Evolutionary conservation across 129 eudicot species (phyloP).

Genomic region (Dittrichia graveolens): DNA sequence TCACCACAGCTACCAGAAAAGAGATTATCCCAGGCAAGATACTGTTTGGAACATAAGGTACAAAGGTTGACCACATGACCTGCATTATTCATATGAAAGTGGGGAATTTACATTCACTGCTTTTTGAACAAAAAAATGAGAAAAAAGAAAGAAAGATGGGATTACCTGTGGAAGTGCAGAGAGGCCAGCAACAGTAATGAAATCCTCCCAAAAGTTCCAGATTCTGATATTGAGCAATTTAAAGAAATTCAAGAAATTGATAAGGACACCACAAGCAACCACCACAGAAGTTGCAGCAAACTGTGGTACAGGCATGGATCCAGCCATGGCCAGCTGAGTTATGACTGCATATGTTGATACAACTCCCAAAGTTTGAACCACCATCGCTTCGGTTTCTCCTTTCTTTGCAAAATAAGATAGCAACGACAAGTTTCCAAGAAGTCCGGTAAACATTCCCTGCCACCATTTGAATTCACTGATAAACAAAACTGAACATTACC

Average conservation of each 20-base stretch:
- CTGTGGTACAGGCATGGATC: conserved; percentile 91
- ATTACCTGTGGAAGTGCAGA: conserved; percentile 94
- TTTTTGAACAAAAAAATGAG: background rate
- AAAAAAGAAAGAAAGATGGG: background rate
- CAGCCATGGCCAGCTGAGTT: conserved; percentile 85
- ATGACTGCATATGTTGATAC: conserved; percentile 74
- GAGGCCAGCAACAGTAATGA: conserved; percentile 85
- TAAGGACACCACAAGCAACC: conserved; percentile 69
- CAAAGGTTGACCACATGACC: conserved; percentile 99
- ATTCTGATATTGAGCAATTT: conserved; percentile 54
- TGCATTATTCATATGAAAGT: conserved; percentile 32
- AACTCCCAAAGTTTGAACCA: conserved; percentile 90
- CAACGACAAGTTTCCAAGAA: conserved; percentile 87
- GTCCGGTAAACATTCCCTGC: conserved; percentile 94
- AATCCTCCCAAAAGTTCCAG: conserved; percentile 95
- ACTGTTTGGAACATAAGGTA: conserved; percentile 81
- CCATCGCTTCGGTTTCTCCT: conserved; percentile 82
- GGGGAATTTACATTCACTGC: background rate
- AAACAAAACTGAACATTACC: background rate
- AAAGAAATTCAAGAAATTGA: conserved; percentile 74
- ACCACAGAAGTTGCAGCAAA: conserved; percentile 61
- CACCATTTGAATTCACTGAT: conserved; percentile 18
- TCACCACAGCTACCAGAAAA: conserved; percentile 56
- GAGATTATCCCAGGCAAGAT: conserved; percentile 71
- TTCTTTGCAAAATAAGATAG: conserved; percentile 89